Percentiles rank a stretch among this genome's conserved stretches.
These are phyloP conservation scores for Capsicum rhomboideum DNA, from an alignment of 257 asterid genomes.

Conservation along the genomic window DNA sequence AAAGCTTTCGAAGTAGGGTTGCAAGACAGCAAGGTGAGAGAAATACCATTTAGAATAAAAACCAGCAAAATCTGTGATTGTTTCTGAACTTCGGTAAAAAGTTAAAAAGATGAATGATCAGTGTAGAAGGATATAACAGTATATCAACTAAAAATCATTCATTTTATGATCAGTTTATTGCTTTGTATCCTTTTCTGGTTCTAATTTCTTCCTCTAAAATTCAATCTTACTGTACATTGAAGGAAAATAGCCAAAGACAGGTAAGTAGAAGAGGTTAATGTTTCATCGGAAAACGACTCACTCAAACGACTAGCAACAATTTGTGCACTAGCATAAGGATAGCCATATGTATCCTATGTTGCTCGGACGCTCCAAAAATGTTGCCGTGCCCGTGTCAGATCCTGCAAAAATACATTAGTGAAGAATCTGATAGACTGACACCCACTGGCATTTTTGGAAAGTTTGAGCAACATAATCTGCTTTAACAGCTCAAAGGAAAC, in stretches of 20 bases:
- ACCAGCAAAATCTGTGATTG: not conserved
- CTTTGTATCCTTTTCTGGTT: not conserved
- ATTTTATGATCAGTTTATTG: not conserved
- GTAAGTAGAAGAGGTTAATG: not conserved
- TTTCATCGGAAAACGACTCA: not conserved
- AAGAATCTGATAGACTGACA: not conserved
- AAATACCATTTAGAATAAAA: not conserved
- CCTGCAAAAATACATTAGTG: not conserved
- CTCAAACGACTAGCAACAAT: not conserved
- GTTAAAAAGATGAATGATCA: not conserved
- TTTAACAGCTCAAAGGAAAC: not conserved
- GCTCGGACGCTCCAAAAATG: not conserved
- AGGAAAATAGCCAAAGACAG: not conserved
- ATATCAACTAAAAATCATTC: not conserved
- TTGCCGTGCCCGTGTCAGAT: not conserved
- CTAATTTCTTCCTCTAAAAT: not conserved
- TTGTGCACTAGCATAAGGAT: not conserved
- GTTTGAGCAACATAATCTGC: not conserved
- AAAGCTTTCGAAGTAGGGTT: not conserved
- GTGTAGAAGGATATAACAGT: not conserved
- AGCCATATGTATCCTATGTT: not conserved
- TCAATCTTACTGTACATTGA: not conserved
- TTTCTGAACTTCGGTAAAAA: not conserved
- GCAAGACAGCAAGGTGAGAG: not conserved
- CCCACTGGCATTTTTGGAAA: not conserved